phyloP scores from a whole-genome alignment of 176 grass and related monocot genomes.

The Aegilops sharonensis region DNA sequence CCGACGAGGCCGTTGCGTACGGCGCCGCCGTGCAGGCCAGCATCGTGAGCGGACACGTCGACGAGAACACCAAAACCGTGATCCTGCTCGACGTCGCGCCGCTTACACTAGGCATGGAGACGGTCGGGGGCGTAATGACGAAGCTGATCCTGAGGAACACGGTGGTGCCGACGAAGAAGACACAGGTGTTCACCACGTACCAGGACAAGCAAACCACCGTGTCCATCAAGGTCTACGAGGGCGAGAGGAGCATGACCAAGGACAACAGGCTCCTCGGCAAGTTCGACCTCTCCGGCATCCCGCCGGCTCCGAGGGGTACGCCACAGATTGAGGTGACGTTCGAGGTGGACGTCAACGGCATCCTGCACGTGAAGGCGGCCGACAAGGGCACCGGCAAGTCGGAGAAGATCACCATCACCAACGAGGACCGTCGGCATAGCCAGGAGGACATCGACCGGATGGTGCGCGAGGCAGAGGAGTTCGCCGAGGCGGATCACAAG shows the following conservation, averaged over 20 bases:
- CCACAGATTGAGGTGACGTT: conserved; percentile 4
- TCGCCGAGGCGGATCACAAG: not conserved
- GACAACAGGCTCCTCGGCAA: conserved; percentile 3
- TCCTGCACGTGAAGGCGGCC: not conserved
- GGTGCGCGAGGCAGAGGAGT: conserved; percentile 3
- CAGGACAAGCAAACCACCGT: not conserved
- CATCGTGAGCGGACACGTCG: not conserved
- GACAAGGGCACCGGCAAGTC: conserved; percentile 6
- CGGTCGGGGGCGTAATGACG: not conserved
- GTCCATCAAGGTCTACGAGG: conserved; percentile 19
- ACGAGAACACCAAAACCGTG: not conserved
- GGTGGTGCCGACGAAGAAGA: not conserved
- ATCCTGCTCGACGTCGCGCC: not conserved
- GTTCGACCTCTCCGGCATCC: not conserved
- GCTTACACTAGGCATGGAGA: conserved; percentile 1
- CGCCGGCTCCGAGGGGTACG: conserved; percentile 5
- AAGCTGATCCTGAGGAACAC: conserved; percentile 9
- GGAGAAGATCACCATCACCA: conserved; percentile 8
- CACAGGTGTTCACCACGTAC: not conserved
- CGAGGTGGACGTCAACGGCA: conserved; percentile 9
- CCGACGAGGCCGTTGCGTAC: conserved; percentile 3
- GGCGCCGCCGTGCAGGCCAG: conserved; percentile 1
- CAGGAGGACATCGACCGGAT: conserved; percentile 13
- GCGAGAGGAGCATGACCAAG: not conserved
- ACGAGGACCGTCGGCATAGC: not conserved